Evolutionary conservation across 495 filamentous ascomycete species (phyloP).

Genomic region (Hypoxylon fragiforme): DNA sequence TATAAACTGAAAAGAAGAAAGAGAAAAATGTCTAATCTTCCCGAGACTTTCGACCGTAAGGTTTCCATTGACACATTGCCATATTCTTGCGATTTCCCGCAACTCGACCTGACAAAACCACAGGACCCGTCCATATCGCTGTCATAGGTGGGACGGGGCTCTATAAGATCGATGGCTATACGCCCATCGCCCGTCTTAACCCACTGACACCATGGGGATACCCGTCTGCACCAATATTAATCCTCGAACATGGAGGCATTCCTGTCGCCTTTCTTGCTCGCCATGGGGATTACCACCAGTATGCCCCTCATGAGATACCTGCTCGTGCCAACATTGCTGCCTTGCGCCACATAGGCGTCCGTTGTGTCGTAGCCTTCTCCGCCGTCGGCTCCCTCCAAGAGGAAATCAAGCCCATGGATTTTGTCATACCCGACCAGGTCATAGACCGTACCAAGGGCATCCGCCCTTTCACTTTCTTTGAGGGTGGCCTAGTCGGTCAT

Average conservation of each 20-base stretch:
- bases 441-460: conserved; percentile 97
- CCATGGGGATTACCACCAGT: conserved; percentile 84
- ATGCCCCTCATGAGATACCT: conserved; percentile 90
- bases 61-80: conserved; percentile 19
- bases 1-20: conserved; percentile 38
- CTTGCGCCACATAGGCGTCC: conserved; percentile 83
- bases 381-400: conserved; percentile 93
- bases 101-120: too few species aligned
- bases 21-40: conserved; percentile 58
- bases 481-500: conserved; percentile 89
- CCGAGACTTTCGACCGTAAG: conserved; percentile 58
- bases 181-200: conserved; percentile 73
- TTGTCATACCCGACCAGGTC: conserved; percentile 92
- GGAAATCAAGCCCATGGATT: conserved; percentile 91
- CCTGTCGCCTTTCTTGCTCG: conserved; percentile 93
- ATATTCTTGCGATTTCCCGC: too few species aligned
- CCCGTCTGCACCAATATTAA: conserved; percentile 86
- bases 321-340: conserved; percentile 94
- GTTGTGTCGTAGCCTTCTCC: conserved; percentile 88
- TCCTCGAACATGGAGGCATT: conserved; percentile 79
- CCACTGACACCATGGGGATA: conserved; percentile 86
- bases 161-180: conserved; percentile 69
- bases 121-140: conserved; percentile 83
- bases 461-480: conserved; percentile 93
- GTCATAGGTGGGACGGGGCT: conserved; percentile 97